Conservation (phyloP, 2,329 filamentous ascomycete genomes). For the Amauroascus niger region DNA sequence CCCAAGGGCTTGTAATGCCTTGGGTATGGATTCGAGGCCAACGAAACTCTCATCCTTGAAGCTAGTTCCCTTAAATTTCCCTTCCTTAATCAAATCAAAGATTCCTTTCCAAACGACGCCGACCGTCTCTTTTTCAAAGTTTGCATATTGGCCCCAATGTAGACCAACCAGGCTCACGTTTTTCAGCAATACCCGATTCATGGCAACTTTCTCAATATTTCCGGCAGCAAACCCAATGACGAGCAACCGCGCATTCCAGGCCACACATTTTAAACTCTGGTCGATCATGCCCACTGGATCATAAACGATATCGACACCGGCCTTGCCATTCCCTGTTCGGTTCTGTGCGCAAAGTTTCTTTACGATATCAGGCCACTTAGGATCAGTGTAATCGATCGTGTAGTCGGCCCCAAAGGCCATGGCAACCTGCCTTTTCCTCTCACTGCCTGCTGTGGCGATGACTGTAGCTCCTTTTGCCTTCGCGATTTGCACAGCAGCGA, state of each 20-base stretch:
- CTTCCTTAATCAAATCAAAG: slow-evolving; percentile 63
- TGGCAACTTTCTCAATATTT: slow-evolving; percentile 78
- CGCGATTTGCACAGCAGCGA: slow-evolving; percentile 86
- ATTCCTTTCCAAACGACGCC: slow-evolving; percentile 71
- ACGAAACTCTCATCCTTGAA: slow-evolving; percentile 75
- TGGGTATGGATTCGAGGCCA: slow-evolving; percentile 68
- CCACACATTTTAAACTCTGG: slow-evolving; percentile 76
- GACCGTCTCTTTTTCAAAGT: slow-evolving; percentile 61
- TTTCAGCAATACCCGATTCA: slow-evolving; percentile 88
- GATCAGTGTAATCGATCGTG: slow-evolving; percentile 66
- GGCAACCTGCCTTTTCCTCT: slow-evolving; percentile 71
- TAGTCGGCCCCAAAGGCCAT: slow-evolving; percentile 75
- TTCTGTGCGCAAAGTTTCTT: slow-evolving; percentile 51
- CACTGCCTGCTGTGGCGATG: slow-evolving; percentile 79
- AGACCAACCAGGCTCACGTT: slow-evolving; percentile 84
- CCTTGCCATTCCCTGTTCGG: slow-evolving; percentile 54
- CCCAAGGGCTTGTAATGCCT: slow-evolving; percentile 67
- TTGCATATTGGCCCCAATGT: slow-evolving; percentile 81
- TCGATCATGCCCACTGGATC: slow-evolving; percentile 89
- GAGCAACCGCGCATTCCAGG: slow-evolving; percentile 83
- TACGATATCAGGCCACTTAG: slow-evolving; percentile 58
- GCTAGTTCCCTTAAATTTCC: slow-evolving; percentile 71
- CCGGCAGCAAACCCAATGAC: slow-evolving; percentile 85
- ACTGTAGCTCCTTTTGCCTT: slow-evolving; percentile 87
- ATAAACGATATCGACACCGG: slow-evolving; percentile 83